These are phyloP conservation scores for Eucalyptus melliodora DNA, from an alignment of 345 rosid species.

Conservation along the genomic window DNA sequence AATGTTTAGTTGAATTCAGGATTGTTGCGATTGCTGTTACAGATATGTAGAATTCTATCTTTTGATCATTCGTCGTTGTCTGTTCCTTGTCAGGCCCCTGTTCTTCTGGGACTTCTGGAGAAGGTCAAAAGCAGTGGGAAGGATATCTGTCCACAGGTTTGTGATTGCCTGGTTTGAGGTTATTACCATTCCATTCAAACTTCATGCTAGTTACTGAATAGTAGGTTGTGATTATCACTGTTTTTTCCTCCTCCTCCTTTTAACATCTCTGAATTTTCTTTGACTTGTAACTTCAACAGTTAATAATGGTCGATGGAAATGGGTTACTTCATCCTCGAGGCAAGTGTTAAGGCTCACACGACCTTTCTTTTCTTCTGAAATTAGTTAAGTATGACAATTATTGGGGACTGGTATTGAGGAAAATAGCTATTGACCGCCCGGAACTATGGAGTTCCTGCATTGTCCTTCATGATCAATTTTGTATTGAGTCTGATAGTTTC, in stretches of 20 bases:
- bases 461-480: neutral
- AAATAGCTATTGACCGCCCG: neutral
- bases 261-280: neutral
- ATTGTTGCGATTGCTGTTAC: neutral
- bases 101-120: slow-evolving; percentile 48
- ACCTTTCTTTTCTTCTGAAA: neutral
- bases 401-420: neutral
- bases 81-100: slow-evolving; percentile 41
- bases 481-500: neutral
- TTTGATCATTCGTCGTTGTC: neutral
- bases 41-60: neutral
- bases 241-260: neutral
- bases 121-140: slow-evolving; percentile 34
- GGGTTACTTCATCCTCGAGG: slow-evolving; percentile 97
- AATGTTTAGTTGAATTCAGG: neutral
- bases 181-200: neutral
- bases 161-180: neutral
- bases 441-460: neutral
- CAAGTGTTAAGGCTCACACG: slow-evolving; percentile 1
- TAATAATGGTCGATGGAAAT: slow-evolving; percentile 85
- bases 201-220: neutral
- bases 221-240: neutral
- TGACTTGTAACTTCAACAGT: slow-evolving; percentile 13
- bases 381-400: neutral
- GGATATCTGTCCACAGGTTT: slow-evolving; percentile 72